phyloP scores from a whole-genome alignment of 2,329 filamentous ascomycete species.

The Epicoccum sorghinum region DNA sequence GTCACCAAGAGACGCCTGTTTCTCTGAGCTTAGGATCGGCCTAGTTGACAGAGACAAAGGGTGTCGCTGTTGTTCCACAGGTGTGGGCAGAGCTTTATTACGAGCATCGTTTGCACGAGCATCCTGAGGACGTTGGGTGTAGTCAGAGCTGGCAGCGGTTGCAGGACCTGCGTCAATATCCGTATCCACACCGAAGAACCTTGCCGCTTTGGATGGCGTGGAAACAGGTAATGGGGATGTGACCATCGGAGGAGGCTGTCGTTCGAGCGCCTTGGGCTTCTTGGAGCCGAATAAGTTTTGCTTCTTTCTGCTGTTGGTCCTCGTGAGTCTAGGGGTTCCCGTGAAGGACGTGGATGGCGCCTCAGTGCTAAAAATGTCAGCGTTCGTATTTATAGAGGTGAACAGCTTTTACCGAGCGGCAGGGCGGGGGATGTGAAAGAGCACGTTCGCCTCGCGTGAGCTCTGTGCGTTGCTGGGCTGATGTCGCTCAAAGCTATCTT shows the following conservation, averaged over 20 bases:
- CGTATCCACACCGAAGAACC: constrained; percentile 25
- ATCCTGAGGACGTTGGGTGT: background rate
- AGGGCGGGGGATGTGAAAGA: too few relatives aligned
- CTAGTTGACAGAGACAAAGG: constrained; percentile 6
- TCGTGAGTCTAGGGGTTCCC: background rate
- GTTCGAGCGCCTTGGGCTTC: constrained; percentile 20
- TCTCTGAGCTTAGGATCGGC: constrained; percentile 5
- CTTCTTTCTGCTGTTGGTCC: constrained; percentile 24
- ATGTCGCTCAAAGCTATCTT: constrained; percentile 7
- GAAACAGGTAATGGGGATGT: constrained; percentile 24
- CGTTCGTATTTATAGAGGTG: too few relatives aligned
- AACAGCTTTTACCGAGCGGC: too few relatives aligned
- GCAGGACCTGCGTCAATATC: constrained; percentile 6
- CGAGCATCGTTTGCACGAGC: background rate
- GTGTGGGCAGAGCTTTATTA: constrained; percentile 11
- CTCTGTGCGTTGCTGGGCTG: background rate
- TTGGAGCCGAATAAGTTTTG: constrained; percentile 20
- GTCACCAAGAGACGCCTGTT: constrained; percentile 18
- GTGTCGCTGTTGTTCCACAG: constrained; percentile 2
- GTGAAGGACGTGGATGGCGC: background rate
- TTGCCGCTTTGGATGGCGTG: constrained; percentile 31
- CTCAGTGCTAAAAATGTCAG: too few relatives aligned
- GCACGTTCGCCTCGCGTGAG: too few relatives aligned
- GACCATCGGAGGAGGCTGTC: constrained; percentile 2
- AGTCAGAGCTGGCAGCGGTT: background rate